phyloP scores from a whole-genome alignment of 2,329 filamentous ascomycete genomes.

The Cryphonectria japonica region DNA sequence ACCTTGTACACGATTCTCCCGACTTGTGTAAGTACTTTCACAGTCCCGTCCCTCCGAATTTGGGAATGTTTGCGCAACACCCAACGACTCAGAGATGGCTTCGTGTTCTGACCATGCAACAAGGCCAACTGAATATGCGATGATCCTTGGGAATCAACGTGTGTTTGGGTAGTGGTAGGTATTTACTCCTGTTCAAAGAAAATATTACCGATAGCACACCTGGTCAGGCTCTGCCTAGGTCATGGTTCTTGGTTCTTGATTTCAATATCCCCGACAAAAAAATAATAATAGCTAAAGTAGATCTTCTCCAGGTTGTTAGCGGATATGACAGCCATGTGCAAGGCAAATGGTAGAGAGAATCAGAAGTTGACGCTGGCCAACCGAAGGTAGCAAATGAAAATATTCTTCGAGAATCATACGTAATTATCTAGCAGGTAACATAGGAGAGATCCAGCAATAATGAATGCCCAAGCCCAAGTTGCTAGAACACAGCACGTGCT shows the following conservation, averaged over 20 bases:
- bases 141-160: not conserved
- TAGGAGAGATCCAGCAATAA: not conserved
- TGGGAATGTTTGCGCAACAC: not conserved
- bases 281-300: no score
- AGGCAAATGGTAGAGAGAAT: not conserved
- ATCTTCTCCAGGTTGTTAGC: not conserved
- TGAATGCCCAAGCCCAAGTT: not conserved
- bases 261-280: no score
- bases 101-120: not conserved
- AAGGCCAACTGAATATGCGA: not conserved
- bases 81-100: not conserved
- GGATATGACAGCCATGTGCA: not conserved
- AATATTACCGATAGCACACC: not conserved
- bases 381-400: not conserved
- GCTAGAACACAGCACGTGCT: not conserved
- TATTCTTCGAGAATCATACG: not conserved
- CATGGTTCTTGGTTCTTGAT: no score
- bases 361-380: not conserved
- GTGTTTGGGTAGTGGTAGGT: not conserved
- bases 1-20: not conserved
- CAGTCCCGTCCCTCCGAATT: not conserved
- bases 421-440: not conserved
- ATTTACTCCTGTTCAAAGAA: no score
- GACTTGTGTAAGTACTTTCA: slow-evolving; percentile 7
- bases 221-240: no score